Percentiles rank a stretch among this genome's conserved stretches.
Evolutionary conservation across 2,329 filamentous ascomycete species (phyloP).

Genomic region (Coniella vitis): DNA sequence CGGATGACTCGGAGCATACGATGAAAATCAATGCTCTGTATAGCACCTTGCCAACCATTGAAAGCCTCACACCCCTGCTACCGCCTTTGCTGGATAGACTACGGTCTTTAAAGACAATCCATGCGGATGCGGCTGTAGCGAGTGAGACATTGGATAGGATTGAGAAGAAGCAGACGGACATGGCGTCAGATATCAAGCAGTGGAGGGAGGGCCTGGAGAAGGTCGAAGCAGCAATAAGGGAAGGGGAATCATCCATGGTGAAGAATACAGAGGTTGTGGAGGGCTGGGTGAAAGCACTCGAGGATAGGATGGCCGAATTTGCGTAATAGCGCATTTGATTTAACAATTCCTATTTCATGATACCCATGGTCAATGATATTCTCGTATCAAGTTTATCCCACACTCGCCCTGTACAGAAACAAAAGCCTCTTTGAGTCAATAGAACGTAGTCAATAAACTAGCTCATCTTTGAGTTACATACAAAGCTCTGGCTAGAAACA

Average conservation of each 20-base stretch:
- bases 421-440: no score
- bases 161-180: constrained; percentile 73
- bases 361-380: constrained; percentile 24
- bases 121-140: constrained; percentile 79
- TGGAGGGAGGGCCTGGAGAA: constrained; percentile 18
- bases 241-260: constrained; percentile 63
- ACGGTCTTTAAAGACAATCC: constrained; percentile 74
- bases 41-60: constrained; percentile 79
- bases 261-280: constrained; percentile 81
- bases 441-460: no score
- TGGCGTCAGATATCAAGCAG: constrained; percentile 63
- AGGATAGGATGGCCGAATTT: constrained; percentile 63
- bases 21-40: constrained; percentile 90
- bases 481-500: no score
- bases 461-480: no score
- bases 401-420: no score
- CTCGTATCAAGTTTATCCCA: no score
- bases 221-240: constrained; percentile 50
- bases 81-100: constrained; percentile 81
- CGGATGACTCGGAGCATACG: constrained; percentile 60
- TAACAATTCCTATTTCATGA: constrained; percentile 24
- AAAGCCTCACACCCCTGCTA: constrained; percentile 75
- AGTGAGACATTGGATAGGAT: constrained; percentile 69
- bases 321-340: constrained; percentile 25
- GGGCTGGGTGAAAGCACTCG: constrained; percentile 81